Evolutionary conservation across 129 eudicot species (phyloP), one percentile per base, ranked within the genome.

Genomic region (Lonicera japonica): DNA sequence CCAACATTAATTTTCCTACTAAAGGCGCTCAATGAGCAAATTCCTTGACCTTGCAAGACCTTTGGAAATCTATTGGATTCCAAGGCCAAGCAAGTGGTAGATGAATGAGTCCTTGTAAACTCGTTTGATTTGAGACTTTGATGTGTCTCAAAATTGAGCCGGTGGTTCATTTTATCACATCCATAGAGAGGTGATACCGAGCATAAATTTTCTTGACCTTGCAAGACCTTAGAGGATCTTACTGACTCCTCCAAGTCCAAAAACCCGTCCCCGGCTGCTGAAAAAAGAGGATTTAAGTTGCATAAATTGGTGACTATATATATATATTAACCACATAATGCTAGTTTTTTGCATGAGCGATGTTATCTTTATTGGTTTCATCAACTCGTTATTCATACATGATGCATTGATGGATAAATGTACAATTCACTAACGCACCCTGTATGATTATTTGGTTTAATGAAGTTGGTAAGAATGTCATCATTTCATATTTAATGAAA

Each of bases 31-130:
- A 90, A 43, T 1, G 95, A 82, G 73, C 85, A 86, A 76, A 87
- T 87, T 90, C 86, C 97, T 90, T 90, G 97, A 90, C 97, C 97
- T 90, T 90, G 95, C 97, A 90, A 90, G 95, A 90, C 97, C 97
- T 76, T 90, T 58, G 97, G 94, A 79, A 79, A 81, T 75, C 87
- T 65, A 58, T 66, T 79, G 36, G 95, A 79, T 83, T 79, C 97
- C 95, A 79, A 75, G 82, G 80, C 85, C 46, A 80, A 68, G 71
- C 70, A 69, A 65, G 71, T 65, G 67, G 87, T 50, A 53, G 86
- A 64, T 58, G 72, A 84, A 51, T 71, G 90, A 65, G 57, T 68
- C 73, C 77, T 72, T 62, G 77, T 69, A 61, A 80, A 72, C 24
- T 83, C 73, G 22, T 73, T 76, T 58, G 73, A 73, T 21, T 66